A percentile compares a stretch with the other conserved stretches of the same genome.
Evolutionary conservation across 768 basidiomycete species (phyloP).

Genomic region (Cubamyces lactineus): DNA sequence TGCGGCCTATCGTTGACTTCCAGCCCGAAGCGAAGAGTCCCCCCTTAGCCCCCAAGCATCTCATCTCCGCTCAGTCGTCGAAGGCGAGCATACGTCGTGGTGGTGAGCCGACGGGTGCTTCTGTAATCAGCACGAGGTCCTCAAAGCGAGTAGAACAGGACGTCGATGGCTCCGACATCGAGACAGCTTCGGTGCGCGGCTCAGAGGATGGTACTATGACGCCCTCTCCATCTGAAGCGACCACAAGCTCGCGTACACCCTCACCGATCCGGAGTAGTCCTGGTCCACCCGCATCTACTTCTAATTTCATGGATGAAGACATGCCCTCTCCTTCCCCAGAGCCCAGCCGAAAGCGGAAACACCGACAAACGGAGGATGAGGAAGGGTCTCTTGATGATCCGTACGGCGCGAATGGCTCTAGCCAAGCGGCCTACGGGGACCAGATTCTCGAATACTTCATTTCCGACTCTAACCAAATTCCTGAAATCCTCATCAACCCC

Average conservation of each 20-base stretch:
- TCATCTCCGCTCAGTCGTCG: slow-evolving; percentile 68
- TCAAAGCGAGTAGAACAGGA: slow-evolving; percentile 57
- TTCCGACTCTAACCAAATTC: slow-evolving; percentile 92
- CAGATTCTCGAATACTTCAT: slow-evolving; percentile 99
- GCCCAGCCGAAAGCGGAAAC: slow-evolving; percentile 51
- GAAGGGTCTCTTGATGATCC: slow-evolving; percentile 50
- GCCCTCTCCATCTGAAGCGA: slow-evolving; percentile 83
- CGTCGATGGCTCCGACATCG: slow-evolving; percentile 61
- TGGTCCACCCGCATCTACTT: slow-evolving; percentile 45
- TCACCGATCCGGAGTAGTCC: slow-evolving; percentile 77
- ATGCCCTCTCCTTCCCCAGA: slow-evolving; percentile 39
- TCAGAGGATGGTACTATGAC: slow-evolving; percentile 92
- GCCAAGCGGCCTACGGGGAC: slow-evolving; percentile 80
- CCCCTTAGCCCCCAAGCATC: slow-evolving; percentile 94
- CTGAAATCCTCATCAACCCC: slow-evolving; percentile 82
- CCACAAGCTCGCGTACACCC: slow-evolving; percentile 91
- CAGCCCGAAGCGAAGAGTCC: slow-evolving; percentile 88
- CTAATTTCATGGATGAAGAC: slow-evolving; percentile 46
- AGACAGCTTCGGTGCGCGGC: slow-evolving; percentile 65
- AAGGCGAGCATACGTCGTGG: slow-evolving; percentile 41
- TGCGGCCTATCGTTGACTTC: slow-evolving; percentile 95
- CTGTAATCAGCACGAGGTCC: slow-evolving; percentile 58
- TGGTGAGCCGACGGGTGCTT: slow-evolving; percentile 26
- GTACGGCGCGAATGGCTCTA: slow-evolving; percentile 46
- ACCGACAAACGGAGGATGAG: slow-evolving; percentile 49